Evolutionary conservation across 2,329 filamentous ascomycete species (phyloP).

Genomic region (Fusarium clavum): DNA sequence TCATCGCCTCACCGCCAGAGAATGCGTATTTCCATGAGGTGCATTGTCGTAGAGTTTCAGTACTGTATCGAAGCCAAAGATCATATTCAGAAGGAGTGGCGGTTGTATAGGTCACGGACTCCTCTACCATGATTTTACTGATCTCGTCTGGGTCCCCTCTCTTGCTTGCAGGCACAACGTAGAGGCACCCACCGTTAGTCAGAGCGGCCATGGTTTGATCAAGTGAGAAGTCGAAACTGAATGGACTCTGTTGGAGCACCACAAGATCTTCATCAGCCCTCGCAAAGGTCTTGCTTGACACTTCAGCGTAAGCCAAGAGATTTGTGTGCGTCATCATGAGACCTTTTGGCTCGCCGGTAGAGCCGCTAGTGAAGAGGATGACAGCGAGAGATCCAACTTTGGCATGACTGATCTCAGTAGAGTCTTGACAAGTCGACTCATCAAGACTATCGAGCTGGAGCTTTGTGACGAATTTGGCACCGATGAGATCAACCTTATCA

Average conservation of each 20-base stretch:
- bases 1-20: not conserved
- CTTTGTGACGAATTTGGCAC: not conserved
- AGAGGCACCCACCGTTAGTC: not conserved
- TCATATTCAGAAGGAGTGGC: constrained; percentile 5
- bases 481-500: not conserved
- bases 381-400: not conserved
- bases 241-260: constrained; percentile 1
- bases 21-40: not conserved
- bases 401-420: not conserved
- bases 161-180: not conserved
- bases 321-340: not conserved
- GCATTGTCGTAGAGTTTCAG: not conserved
- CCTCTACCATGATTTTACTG: not conserved
- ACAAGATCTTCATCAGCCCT: not conserved
- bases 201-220: not conserved
- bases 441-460: not conserved
- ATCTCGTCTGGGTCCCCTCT: not conserved
- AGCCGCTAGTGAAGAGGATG: not conserved
- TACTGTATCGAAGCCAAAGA: not conserved
- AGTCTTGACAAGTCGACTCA: not conserved
- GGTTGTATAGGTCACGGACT: not conserved
- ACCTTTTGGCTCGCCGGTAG: constrained; percentile 5
- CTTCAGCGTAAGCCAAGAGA: not conserved
- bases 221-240: constrained; percentile 2
- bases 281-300: not conserved